Conservation (phyloP, 345 rosid genomes). For the Sapria himalayana region DNA sequence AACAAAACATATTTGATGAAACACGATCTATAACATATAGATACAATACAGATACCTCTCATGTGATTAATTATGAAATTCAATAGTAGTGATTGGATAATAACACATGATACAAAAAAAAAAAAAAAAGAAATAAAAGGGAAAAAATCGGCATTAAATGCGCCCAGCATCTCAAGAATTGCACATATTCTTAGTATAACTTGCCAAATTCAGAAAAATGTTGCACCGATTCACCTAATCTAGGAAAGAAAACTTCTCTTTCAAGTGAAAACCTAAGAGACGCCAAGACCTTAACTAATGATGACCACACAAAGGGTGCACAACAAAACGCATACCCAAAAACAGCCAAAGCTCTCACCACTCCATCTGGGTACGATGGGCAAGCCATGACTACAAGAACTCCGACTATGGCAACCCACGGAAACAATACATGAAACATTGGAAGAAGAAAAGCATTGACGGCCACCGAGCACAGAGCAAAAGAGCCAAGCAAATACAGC, state of each 20-base stretch:
- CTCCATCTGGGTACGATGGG: slow-evolving; percentile 54
- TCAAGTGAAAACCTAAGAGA: slow-evolving; percentile 50
- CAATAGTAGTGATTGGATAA: no score
- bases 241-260: slow-evolving; percentile 55
- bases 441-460: slow-evolving; percentile 57
- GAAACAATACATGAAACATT: slow-evolving; percentile 26
- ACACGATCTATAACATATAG: no score
- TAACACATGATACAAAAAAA: neutral
- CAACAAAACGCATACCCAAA: slow-evolving; percentile 56
- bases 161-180: no score
- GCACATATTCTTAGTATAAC: slow-evolving; percentile 24
- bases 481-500: slow-evolving; percentile 48
- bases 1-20: no score
- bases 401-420: slow-evolving; percentile 46
- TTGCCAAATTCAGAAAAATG: slow-evolving; percentile 25
- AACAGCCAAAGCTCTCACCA: slow-evolving; percentile 45
- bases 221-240: slow-evolving; percentile 29
- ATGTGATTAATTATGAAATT: no score
- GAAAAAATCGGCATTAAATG: neutral
- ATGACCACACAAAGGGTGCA: slow-evolving; percentile 50
- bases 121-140: neutral
- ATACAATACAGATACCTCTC: no score
- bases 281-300: slow-evolving; percentile 30
- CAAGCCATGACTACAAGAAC: slow-evolving; percentile 63
- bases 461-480: slow-evolving; percentile 39